Conservation (phyloP, 805 yeast genomes). For the Yamadazyma akitaensis region DNA sequence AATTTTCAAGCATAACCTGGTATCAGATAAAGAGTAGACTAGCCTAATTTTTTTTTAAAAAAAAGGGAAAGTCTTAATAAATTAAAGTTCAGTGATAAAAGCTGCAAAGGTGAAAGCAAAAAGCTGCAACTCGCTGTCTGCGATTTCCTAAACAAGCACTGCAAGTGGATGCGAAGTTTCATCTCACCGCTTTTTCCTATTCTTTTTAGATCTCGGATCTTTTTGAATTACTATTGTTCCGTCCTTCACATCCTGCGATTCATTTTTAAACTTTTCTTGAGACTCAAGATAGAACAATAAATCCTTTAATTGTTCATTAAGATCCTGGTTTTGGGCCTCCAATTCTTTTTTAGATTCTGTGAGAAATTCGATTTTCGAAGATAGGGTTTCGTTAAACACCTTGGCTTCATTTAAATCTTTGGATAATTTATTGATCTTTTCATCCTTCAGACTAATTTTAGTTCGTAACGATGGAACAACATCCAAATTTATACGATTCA, state of each 20-base stretch:
- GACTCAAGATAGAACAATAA: slow-evolving; percentile 77
- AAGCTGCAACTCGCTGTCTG: slow-evolving; percentile 4
- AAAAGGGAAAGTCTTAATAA: not conserved
- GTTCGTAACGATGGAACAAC: slow-evolving; percentile 32
- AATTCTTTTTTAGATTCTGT: slow-evolving; percentile 26
- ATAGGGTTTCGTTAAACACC: slow-evolving; percentile 37
- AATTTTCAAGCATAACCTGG: not conserved
- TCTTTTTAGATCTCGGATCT: slow-evolving; percentile 15
- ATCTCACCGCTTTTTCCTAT: slow-evolving; percentile 10
- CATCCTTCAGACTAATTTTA: slow-evolving; percentile 29
- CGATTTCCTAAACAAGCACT: slow-evolving; percentile 1
- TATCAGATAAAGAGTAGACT: not conserved
- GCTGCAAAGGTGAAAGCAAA: slow-evolving; percentile 1
- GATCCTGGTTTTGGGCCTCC: slow-evolving; percentile 41
- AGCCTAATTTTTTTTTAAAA: not conserved
- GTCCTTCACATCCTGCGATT: slow-evolving; percentile 67
- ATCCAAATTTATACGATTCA: slow-evolving; percentile 23
- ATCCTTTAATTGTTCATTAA: slow-evolving; percentile 66
- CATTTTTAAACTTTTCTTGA: slow-evolving; percentile 67
- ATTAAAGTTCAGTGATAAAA: not conserved
- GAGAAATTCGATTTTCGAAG: slow-evolving; percentile 34
- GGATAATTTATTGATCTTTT: slow-evolving; percentile 24
- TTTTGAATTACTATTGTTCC: slow-evolving; percentile 57
- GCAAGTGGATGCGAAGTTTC: slow-evolving; percentile 1
- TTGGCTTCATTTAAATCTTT: slow-evolving; percentile 32